Percentiles rank a stretch among this genome's conserved stretches.
These are phyloP conservation scores for Plasmodium ovale DNA, from an alignment of 169 alveolate species.

Conservation along the genomic window DNA sequence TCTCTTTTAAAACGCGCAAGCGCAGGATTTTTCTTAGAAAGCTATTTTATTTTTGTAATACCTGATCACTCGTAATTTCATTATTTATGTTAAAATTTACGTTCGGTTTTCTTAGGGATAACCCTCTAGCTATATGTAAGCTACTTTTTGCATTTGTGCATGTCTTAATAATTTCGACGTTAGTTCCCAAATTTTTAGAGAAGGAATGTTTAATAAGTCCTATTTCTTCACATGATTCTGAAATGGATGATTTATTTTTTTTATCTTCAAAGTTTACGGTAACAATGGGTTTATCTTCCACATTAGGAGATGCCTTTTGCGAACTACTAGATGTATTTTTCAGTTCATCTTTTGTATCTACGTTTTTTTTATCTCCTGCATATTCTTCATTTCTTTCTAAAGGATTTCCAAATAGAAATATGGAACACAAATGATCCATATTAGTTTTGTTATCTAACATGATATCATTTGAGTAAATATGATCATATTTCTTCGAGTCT, in stretches of 20 bases:
- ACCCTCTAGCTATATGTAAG: not conserved
- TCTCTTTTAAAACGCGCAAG: too few relatives aligned
- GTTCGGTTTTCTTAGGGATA: constrained; percentile 37
- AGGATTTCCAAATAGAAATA: constrained; percentile 74
- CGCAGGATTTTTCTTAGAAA: too few relatives aligned
- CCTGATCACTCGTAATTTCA: constrained; percentile 40
- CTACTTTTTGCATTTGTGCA: constrained; percentile 10
- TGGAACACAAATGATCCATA: constrained; percentile 69
- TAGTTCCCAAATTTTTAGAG: constrained; percentile 23
- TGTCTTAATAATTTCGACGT: constrained; percentile 24
- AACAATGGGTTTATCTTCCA: not conserved
- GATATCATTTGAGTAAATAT: constrained; percentile 59
- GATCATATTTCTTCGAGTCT: constrained; percentile 56
- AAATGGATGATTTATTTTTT: constrained; percentile 10
- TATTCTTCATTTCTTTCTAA: constrained; percentile 74
- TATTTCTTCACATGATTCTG: constrained; percentile 7
- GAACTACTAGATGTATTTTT: constrained; percentile 5
- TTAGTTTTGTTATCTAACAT: constrained; percentile 54
- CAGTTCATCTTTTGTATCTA: constrained; percentile 7
- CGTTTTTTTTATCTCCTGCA: constrained; percentile 6
- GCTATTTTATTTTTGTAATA: constrained; percentile 17
- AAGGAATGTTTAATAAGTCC: not conserved
- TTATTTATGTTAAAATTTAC: constrained; percentile 19
- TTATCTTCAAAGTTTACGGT: constrained; percentile 5
- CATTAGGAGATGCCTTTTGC: not conserved